Percentiles rank a stretch among this genome's conserved stretches.
Evolutionary conservation across 768 basidiomycete species (phyloP).

Genomic region (Neoboletus magnificus): DNA sequence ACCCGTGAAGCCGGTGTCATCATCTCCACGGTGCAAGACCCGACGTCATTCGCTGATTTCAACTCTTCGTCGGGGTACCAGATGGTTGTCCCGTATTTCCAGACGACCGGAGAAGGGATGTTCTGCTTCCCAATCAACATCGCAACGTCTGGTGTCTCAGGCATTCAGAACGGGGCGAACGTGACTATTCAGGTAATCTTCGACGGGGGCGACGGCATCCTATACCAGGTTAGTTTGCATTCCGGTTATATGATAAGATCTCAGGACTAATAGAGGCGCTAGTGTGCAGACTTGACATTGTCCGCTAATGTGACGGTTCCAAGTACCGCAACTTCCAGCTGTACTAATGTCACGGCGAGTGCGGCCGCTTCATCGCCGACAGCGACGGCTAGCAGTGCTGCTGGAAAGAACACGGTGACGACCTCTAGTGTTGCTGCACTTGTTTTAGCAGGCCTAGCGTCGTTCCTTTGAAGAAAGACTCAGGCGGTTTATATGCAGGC

Average conservation of each 20-base stretch:
- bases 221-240: slow-evolving; percentile 56
- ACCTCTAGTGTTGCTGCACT: slow-evolving; percentile 6
- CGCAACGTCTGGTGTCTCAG: slow-evolving; percentile 42
- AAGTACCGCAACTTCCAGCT: slow-evolving; percentile 34
- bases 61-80: slow-evolving; percentile 37
- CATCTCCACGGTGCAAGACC: slow-evolving; percentile 54
- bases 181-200: slow-evolving; percentile 71
- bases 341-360: slow-evolving; percentile 33
- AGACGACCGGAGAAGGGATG: slow-evolving; percentile 51
- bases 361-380: slow-evolving; percentile 11
- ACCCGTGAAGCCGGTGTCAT: slow-evolving; percentile 45
- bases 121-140: slow-evolving; percentile 71
- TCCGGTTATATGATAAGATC: neutral
- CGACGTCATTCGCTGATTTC: slow-evolving; percentile 66
- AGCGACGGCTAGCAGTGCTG: slow-evolving; percentile 14
- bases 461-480: slow-evolving; percentile 15
- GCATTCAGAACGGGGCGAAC: slow-evolving; percentile 59
- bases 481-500: no score
- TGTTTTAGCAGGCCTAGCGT: slow-evolving; percentile 8
- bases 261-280: neutral
- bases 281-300: slow-evolving; percentile 82
- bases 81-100: slow-evolving; percentile 45
- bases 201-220: slow-evolving; percentile 65
- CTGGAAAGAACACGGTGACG: slow-evolving; percentile 13
- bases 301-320: slow-evolving; percentile 50